Evolutionary conservation across 2,329 filamentous ascomycete species (phyloP).

Genomic region (Leptographium lundbergii): DNA sequence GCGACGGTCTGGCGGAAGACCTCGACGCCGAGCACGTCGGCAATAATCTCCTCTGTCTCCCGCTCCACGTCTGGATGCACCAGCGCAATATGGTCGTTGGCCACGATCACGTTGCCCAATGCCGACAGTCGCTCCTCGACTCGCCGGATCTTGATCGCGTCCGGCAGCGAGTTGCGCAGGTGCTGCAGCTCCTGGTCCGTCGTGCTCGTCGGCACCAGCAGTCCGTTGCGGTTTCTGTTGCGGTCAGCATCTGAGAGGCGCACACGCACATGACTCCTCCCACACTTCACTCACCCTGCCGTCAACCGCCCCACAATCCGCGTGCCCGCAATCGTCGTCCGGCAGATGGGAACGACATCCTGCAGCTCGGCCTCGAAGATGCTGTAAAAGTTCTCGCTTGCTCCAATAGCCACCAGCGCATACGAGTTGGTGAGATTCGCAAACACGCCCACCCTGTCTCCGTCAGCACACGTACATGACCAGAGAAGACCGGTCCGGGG

Average conservation of each 20-base stretch:
- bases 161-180: constrained; percentile 86
- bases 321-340: constrained; percentile 91
- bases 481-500: constrained; percentile 15
- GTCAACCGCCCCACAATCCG: constrained; percentile 93
- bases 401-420: constrained; percentile 84
- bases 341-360: constrained; percentile 93
- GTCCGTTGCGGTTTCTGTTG: constrained; percentile 78
- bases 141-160: constrained; percentile 84
- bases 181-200: constrained; percentile 98
- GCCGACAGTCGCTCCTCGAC: constrained; percentile 96
- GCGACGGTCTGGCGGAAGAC: constrained; percentile 91
- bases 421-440: constrained; percentile 95
- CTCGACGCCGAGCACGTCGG: constrained; percentile 81
- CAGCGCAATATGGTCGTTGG: constrained; percentile 92
- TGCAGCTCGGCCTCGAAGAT: constrained; percentile 96
- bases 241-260: neutral
- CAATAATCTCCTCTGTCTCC: constrained; percentile 97
- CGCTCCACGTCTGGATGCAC: constrained; percentile 94
- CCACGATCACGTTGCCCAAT: constrained; percentile 91
- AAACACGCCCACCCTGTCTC: constrained; percentile 80
- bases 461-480: neutral
- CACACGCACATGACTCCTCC: too few species aligned
- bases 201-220: constrained; percentile 89
- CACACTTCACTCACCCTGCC: constrained; percentile 53
- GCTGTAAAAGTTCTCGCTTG: constrained; percentile 98